phyloP scores from a whole-genome alignment of 441 rosid species.

The Viola pubescens region DNA sequence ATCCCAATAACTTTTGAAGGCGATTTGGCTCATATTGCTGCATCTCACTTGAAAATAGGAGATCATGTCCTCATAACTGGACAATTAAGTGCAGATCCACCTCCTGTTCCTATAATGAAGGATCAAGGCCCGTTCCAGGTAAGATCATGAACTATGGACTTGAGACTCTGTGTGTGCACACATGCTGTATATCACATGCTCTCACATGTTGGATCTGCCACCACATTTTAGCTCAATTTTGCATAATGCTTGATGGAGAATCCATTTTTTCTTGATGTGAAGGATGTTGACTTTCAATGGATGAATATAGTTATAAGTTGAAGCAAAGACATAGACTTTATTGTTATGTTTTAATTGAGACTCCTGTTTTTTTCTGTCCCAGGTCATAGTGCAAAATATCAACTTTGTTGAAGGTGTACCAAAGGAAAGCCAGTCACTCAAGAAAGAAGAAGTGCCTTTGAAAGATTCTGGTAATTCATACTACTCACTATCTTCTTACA shows the following conservation, averaged over 20 bases:
- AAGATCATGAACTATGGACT: neutral
- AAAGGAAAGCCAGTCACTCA: constrained; percentile 8
- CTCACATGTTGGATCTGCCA: neutral
- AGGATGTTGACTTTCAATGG: too few species aligned
- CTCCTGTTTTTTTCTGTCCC: constrained; percentile 14
- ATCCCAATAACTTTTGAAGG: constrained; percentile 71
- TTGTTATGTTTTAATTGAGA: constrained; percentile 8
- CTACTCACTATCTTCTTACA: neutral
- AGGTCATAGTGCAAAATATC: constrained; percentile 58
- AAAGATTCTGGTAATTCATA: constrained; percentile 29
- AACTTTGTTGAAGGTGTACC: constrained; percentile 43
- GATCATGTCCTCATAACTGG: constrained; percentile 58
- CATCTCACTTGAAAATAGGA: constrained; percentile 46
- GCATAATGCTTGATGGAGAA: neutral
- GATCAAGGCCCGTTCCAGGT: constrained; percentile 50
- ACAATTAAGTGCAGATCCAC: constrained; percentile 29
- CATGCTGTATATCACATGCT: neutral
- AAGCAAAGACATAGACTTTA: neutral
- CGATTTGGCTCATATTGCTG: constrained; percentile 68
- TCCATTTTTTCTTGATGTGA: neutral
- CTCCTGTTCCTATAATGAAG: constrained; percentile 21
- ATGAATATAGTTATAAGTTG: too few species aligned
- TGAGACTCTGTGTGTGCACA: neutral
- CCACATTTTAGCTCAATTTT: neutral
- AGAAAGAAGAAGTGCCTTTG: neutral